Conservation (phyloP, 2,329 filamentous ascomycete species). For the Talaromyces verruculosus region DNA sequence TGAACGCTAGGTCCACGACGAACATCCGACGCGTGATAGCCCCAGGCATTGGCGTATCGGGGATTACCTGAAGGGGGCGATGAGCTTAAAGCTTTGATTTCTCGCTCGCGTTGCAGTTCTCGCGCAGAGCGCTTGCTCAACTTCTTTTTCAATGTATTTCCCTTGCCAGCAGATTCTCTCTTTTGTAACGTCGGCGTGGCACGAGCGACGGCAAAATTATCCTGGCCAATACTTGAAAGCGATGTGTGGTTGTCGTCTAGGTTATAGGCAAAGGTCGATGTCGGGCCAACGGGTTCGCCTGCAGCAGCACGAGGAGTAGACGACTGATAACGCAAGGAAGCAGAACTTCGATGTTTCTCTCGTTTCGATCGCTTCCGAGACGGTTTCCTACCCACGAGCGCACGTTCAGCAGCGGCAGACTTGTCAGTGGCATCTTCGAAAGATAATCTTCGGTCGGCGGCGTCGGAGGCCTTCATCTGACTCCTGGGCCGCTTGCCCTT, state of each 20-base stretch:
- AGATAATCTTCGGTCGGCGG: constrained; percentile 15
- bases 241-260: constrained; percentile 34
- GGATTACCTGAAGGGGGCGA: constrained; percentile 58
- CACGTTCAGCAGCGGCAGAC: constrained; percentile 16
- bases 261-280: constrained; percentile 21
- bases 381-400: constrained; percentile 32
- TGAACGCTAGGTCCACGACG: constrained; percentile 62
- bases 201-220: constrained; percentile 45
- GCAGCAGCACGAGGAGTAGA: constrained; percentile 2
- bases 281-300: constrained; percentile 6
- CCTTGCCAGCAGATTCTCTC: constrained; percentile 56
- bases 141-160: constrained; percentile 62
- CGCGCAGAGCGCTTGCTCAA: constrained; percentile 75
- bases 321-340: constrained; percentile 12
- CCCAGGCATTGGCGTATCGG: constrained; percentile 60
- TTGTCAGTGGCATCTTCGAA: constrained; percentile 6
- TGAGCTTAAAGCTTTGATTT: constrained; percentile 81
- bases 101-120: constrained; percentile 76
- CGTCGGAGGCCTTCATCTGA: constrained; percentile 53
- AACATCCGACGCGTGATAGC: constrained; percentile 61
- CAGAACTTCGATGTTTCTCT: constrained; percentile 28
- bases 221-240: constrained; percentile 38
- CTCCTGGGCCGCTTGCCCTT: constrained; percentile 67
- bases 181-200: constrained; percentile 52
- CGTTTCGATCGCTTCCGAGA: constrained; percentile 39